phyloP scores from a whole-genome alignment of 129 eudicot species.

The Tagetes erecta region DNA sequence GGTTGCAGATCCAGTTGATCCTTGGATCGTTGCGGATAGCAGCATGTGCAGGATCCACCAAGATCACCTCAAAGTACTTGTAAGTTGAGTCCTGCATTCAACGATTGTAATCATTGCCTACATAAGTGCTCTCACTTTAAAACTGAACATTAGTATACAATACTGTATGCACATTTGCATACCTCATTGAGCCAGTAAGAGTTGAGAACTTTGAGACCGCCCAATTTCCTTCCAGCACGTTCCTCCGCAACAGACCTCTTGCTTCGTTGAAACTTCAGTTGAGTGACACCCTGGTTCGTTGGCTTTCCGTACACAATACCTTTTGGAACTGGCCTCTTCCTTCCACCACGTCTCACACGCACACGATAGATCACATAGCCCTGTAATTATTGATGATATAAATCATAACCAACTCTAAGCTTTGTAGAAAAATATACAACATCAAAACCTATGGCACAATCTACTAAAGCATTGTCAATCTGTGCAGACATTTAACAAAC shows the following conservation, averaged over 20 bases:
- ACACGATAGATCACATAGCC: slow-evolving; percentile 73
- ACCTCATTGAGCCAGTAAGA: slow-evolving; percentile 74
- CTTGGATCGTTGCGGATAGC: slow-evolving; percentile 67
- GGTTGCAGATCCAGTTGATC: slow-evolving; percentile 74
- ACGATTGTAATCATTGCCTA: background rate
- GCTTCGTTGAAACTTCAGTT: slow-evolving; percentile 68
- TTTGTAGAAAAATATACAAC: background rate
- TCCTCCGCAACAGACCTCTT: slow-evolving; percentile 80
- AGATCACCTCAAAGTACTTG: slow-evolving; percentile 72
- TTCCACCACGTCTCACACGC: slow-evolving; percentile 86
- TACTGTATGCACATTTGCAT: background rate
- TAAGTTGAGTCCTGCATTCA: slow-evolving; percentile 71
- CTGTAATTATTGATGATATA: slow-evolving; percentile 13
- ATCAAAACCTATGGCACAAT: background rate
- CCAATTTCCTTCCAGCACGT: slow-evolving; percentile 75
- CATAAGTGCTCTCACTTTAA: background rate
- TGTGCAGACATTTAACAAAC: background rate
- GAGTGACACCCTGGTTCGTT: slow-evolving; percentile 78
- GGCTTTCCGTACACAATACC: slow-evolving; percentile 86
- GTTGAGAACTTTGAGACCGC: slow-evolving; percentile 83
- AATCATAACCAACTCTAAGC: background rate
- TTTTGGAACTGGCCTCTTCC: slow-evolving; percentile 83
- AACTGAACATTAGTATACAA: background rate
- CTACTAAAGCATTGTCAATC: background rate
- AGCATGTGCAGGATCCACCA: slow-evolving; percentile 72